phyloP scores from a whole-genome alignment of 2,329 filamentous ascomycete genomes.

The Uncinocarpus reesii region DNA sequence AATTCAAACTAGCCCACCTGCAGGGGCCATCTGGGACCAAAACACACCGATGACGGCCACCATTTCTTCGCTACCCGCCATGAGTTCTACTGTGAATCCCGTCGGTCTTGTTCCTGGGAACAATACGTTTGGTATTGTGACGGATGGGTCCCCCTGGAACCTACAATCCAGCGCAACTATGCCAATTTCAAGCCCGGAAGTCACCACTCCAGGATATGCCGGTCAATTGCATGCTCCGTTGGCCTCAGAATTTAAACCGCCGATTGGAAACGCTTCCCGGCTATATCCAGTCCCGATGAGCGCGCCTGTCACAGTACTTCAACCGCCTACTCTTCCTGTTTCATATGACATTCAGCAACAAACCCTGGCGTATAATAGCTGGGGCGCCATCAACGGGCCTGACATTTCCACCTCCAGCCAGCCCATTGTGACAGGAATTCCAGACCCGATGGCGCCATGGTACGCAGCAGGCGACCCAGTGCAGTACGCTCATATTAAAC shows the following conservation, averaged over 20 bases:
- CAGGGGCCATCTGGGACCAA: slow-evolving; percentile 7
- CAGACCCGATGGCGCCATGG: slow-evolving; percentile 12
- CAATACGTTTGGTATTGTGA: neutral
- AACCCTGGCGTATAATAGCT: slow-evolving; percentile 5
- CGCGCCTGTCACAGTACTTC: neutral
- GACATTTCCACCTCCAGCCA: slow-evolving; percentile 1
- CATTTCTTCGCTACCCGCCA: slow-evolving; percentile 8
- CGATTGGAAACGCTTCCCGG: slow-evolving; percentile 1
- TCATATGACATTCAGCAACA: slow-evolving; percentile 7
- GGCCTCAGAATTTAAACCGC: slow-evolving; percentile 1
- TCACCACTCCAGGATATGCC: neutral
- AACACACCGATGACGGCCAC: slow-evolving; percentile 6
- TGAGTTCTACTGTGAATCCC: slow-evolving; percentile 6
- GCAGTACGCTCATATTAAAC: slow-evolving; percentile 11
- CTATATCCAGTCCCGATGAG: slow-evolving; percentile 6
- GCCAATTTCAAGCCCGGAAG: slow-evolving; percentile 4
- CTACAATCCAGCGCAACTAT: slow-evolving; percentile 4
- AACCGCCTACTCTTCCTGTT: neutral
- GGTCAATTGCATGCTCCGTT: slow-evolving; percentile 3
- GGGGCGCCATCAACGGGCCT: slow-evolving; percentile 1
- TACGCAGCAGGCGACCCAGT: slow-evolving; percentile 8
- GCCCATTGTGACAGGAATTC: slow-evolving; percentile 4
- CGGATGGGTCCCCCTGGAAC: slow-evolving; percentile 8
- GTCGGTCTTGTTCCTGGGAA: slow-evolving; percentile 6
- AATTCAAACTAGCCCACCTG: slow-evolving; percentile 3